Evolutionary conservation across 768 basidiomycete species (phyloP).

Genomic region (Tulasnella sp.): DNA sequence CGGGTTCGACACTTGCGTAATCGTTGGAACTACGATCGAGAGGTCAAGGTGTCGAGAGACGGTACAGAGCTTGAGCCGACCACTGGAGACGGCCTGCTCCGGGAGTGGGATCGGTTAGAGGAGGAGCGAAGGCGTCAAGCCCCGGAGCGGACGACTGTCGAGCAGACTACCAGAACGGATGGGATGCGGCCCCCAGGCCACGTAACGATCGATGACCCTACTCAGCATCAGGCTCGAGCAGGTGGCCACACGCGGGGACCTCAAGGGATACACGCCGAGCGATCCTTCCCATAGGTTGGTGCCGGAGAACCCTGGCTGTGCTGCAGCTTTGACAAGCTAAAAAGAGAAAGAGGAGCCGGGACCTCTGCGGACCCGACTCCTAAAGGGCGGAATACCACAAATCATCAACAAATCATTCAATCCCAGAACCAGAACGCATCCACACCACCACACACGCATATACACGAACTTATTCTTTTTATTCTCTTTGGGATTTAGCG

Average conservation of each 20-base stretch:
- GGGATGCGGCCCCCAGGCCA: background rate
- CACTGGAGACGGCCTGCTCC: slow-evolving; percentile 55
- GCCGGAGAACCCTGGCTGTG: too few species aligned
- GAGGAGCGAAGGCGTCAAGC: background rate
- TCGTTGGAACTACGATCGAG: slow-evolving; percentile 82
- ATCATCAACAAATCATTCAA: background rate
- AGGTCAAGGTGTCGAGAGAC: slow-evolving; percentile 74
- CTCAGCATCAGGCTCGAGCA: background rate
- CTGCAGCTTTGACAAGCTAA: too few species aligned
- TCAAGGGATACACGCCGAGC: background rate
- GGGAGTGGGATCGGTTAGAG: slow-evolving; percentile 46
- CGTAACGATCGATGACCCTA: too few species aligned
- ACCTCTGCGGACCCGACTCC: too few species aligned
- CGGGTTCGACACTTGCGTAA: slow-evolving; percentile 75
- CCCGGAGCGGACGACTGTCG: background rate
- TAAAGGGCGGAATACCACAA: too few species aligned
- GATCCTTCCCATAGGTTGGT: too few species aligned
- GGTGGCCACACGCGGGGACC: background rate
- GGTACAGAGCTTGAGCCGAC: slow-evolving; percentile 86
- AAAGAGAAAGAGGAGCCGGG: too few species aligned
- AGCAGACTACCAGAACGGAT: background rate
- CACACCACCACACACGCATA: background rate
- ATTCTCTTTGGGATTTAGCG: background rate
- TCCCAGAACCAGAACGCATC: background rate
- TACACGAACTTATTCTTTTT: background rate